Percentiles rank a stretch among this genome's conserved stretches.
Evolutionary conservation across 148 eudicot species (phyloP).

Genomic region (Amaranthus palmeri): DNA sequence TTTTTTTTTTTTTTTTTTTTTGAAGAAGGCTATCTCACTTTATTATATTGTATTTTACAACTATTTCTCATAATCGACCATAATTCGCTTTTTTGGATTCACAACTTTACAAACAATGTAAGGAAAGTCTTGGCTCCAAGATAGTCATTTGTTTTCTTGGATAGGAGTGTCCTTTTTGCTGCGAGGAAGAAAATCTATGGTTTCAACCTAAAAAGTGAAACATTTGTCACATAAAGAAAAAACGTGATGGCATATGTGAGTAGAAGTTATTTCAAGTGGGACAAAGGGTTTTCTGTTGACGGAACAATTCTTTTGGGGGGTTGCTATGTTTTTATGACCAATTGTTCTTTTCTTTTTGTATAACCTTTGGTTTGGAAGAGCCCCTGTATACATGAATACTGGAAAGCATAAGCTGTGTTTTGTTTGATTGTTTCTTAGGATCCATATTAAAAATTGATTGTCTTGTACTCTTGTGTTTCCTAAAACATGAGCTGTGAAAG

Average conservation of each 20-base stretch:
- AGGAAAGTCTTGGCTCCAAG: background rate
- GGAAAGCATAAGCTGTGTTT: background rate
- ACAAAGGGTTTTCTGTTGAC: background rate
- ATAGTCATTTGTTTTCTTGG: background rate
- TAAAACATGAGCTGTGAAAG: slow-evolving; percentile 1
- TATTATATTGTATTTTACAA: too few species aligned
- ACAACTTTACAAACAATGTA: too few species aligned
- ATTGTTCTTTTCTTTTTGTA: background rate
- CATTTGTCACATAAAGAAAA: background rate
- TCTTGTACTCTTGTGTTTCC: background rate
- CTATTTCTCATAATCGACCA: too few species aligned
- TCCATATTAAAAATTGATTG: slow-evolving; percentile 3
- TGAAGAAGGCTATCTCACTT: too few species aligned
- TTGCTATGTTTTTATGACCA: background rate
- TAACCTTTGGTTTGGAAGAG: background rate
- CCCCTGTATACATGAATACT: background rate
- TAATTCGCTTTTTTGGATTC: too few species aligned
- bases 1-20: too few species aligned
- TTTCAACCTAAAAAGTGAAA: background rate
- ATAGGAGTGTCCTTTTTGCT: background rate
- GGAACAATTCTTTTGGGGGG: background rate
- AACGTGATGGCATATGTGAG: background rate
- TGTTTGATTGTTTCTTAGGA: background rate
- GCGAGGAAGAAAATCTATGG: background rate
- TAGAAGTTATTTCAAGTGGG: background rate